phyloP scores from a whole-genome alignment of 2,329 filamentous ascomycete genomes.

The Pseudocercospora fijiensis region DNA sequence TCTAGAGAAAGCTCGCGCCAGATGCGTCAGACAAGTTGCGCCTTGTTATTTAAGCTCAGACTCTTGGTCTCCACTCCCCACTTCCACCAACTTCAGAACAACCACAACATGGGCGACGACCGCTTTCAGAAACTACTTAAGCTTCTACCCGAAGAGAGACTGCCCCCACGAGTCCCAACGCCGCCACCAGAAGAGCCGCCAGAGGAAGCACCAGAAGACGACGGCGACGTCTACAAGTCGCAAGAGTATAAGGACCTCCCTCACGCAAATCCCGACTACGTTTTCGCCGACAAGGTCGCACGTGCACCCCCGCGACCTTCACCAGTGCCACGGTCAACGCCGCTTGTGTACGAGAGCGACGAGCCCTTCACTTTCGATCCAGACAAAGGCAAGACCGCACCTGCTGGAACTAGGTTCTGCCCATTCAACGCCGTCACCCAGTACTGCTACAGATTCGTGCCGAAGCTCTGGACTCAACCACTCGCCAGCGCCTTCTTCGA shows the following conservation, averaged over 20 bases:
- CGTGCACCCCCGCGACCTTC: neutral
- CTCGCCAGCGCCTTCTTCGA: constrained; percentile 58
- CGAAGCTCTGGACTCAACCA: constrained; percentile 49
- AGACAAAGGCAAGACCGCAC: constrained; percentile 38
- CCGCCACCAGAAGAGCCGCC: constrained; percentile 10
- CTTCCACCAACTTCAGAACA: neutral
- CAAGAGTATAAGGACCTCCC: constrained; percentile 15
- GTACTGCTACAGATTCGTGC: constrained; percentile 62
- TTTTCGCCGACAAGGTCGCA: constrained; percentile 1
- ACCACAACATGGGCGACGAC: neutral
- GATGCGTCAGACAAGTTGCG: neutral
- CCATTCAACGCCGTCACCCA: constrained; percentile 51
- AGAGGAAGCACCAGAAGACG: neutral
- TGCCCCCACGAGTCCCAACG: constrained; percentile 20
- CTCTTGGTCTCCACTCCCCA: neutral
- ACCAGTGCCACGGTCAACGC: neutral
- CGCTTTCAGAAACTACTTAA: constrained; percentile 17
- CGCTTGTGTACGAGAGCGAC: constrained; percentile 6
- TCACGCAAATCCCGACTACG: neutral
- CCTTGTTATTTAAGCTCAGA: neutral
- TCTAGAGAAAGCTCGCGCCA: neutral
- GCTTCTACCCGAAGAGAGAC: constrained; percentile 20
- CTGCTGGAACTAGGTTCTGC: constrained; percentile 39
- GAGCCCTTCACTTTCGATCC: constrained; percentile 23
- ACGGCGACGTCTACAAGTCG: constrained; percentile 13